A percentile compares a stretch with the other conserved stretches of the same genome.
Evolutionary conservation across 768 basidiomycete genomes (phyloP).

Genomic region (Boletellus emodensis): DNA sequence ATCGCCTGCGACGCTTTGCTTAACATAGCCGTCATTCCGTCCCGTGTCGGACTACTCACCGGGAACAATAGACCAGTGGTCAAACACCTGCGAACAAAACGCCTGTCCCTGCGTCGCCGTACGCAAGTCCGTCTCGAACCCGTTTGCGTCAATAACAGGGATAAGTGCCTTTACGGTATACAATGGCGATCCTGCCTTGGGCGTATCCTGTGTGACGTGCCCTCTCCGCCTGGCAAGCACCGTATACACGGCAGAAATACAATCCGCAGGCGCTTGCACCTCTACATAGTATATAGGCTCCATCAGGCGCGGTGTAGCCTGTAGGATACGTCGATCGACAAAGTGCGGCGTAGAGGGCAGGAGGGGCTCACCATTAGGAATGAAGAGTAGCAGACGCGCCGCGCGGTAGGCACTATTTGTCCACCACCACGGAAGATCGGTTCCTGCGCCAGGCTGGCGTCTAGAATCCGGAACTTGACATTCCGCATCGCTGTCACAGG

Average conservation of each 20-base stretch:
- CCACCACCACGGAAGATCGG: slow-evolving; percentile 98
- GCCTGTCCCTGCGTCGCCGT: slow-evolving; percentile 99
- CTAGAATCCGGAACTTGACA: slow-evolving; percentile 95
- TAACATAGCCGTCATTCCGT: not conserved
- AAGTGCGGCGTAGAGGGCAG: slow-evolving; percentile 4
- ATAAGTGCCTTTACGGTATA: slow-evolving; percentile 99
- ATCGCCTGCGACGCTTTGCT: slow-evolving; percentile 57
- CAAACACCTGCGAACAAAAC: slow-evolving; percentile 96
- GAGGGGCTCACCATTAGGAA: slow-evolving; percentile 82
- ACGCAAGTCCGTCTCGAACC: slow-evolving; percentile 96
- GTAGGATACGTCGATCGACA: not conserved
- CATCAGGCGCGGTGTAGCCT: slow-evolving; percentile 94
- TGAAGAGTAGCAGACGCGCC: slow-evolving; percentile 97
- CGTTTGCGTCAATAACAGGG: slow-evolving; percentile 97
- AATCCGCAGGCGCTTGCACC: slow-evolving; percentile 98
- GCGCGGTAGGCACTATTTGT: slow-evolving; percentile 98
- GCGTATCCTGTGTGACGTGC: slow-evolving; percentile 98
- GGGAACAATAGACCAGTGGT: slow-evolving; percentile 99
- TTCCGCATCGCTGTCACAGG: slow-evolving; percentile 82
- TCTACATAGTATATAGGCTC: slow-evolving; percentile 99
- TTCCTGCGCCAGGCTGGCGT: slow-evolving; percentile 88
- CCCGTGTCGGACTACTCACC: slow-evolving; percentile 45
- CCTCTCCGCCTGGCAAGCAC: slow-evolving; percentile 97
- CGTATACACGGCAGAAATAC: slow-evolving; percentile 97
- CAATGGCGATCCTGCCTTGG: slow-evolving; percentile 95